Percentiles rank a stretch among this genome's conserved stretches.
phyloP scores from a whole-genome alignment of 371 early-diverging fungal species.

The Saksenaea oblongispora region DNA sequence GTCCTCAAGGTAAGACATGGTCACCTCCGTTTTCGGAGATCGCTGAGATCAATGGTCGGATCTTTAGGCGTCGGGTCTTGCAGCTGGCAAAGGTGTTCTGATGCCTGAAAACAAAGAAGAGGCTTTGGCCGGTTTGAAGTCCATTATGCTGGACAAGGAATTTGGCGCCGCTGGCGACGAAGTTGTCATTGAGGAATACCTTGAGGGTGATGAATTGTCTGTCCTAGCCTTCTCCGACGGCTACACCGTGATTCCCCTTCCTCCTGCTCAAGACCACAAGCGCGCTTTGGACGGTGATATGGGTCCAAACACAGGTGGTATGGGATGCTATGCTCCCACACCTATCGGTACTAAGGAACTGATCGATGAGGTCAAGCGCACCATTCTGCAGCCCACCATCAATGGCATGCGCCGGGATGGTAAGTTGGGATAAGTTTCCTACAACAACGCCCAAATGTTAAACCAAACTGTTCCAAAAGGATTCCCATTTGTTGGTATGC shows the following conservation, averaged over 20 bases:
- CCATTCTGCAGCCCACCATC: constrained; percentile 88
- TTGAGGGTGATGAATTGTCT: constrained; percentile 91
- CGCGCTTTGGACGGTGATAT: constrained; percentile 90
- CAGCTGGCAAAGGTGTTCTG: constrained; percentile 97
- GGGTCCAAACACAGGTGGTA: constrained; percentile 98
- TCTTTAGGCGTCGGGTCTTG: constrained; percentile 89
- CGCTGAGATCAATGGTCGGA: background rate
- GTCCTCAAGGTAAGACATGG: constrained; percentile 68
- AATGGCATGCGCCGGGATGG: constrained; percentile 95
- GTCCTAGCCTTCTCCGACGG: constrained; percentile 95
- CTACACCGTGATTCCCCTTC: constrained; percentile 86
- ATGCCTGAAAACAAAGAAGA: constrained; percentile 87
- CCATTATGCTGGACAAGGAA: constrained; percentile 86
- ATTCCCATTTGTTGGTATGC: constrained; percentile 94
- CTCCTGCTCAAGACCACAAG: constrained; percentile 98
- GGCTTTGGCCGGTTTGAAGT: constrained; percentile 80
- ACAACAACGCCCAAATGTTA: background rate
- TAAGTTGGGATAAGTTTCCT: background rate
- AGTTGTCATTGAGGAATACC: constrained; percentile 94
- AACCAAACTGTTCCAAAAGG: constrained; percentile 27
- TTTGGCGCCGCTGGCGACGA: constrained; percentile 91
- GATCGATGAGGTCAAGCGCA: constrained; percentile 70
- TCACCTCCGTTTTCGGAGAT: background rate
- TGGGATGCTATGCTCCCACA: constrained; percentile 98
- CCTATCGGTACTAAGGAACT: constrained; percentile 85